Conservation (phyloP, 2,329 filamentous ascomycete species). For the Colletotrichum nymphaeae region DNA sequence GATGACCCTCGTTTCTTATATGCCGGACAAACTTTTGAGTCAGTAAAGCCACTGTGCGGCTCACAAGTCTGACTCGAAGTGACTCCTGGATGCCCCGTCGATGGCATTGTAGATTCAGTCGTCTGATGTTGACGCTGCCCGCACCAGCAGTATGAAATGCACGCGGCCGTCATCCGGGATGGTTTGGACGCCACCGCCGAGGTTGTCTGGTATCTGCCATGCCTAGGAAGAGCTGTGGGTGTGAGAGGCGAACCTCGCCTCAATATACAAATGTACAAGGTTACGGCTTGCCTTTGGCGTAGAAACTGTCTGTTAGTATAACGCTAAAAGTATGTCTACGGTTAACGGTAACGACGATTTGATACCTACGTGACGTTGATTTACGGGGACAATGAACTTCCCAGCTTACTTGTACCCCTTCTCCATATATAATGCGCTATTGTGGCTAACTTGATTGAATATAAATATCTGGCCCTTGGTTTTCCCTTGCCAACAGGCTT, state of each 20-base stretch:
- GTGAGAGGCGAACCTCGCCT: background rate
- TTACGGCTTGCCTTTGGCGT: background rate
- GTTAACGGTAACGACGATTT: background rate
- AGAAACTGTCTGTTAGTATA: background rate
- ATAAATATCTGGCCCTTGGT: background rate
- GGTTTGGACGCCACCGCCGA: background rate
- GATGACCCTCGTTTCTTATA: slow-evolving; percentile 6
- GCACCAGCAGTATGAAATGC: background rate
- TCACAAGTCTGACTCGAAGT: background rate
- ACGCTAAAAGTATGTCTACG: background rate
- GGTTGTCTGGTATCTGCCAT: background rate
- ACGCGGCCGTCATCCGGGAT: background rate
- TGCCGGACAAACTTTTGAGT: background rate
- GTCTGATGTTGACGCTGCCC: background rate
- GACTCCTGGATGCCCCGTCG: background rate
- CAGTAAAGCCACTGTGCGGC: background rate
- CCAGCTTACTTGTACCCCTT: background rate
- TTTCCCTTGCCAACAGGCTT: background rate
- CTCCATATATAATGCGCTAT: background rate
- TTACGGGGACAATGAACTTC: background rate
- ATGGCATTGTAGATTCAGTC: background rate
- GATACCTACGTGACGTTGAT: background rate
- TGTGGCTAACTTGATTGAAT: background rate
- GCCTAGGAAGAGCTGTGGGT: background rate
- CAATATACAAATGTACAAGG: background rate